Evolutionary conservation across 768 basidiomycete species (phyloP).

Genomic region (Suillus lakei): DNA sequence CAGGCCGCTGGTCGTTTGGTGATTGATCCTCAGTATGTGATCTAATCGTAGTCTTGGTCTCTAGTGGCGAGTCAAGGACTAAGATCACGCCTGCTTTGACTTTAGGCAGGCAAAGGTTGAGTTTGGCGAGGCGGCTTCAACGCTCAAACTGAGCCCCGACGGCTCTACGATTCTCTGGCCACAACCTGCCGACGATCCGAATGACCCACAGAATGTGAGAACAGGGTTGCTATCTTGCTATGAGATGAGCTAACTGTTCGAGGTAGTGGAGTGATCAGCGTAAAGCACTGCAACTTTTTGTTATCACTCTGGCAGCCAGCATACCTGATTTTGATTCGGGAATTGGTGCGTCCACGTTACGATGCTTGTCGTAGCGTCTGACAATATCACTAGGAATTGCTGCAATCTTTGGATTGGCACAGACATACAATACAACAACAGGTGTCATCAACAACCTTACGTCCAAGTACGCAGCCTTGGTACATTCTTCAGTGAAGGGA

Average conservation of each 20-base stretch:
- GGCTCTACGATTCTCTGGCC: conserved; percentile 59
- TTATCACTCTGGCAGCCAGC: conserved; percentile 56
- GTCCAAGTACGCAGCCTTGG: conserved; percentile 38
- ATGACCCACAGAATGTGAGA: conserved; percentile 62
- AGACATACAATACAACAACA: conserved; percentile 48
- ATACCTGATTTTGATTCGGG: conserved; percentile 60
- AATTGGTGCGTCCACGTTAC: conserved; percentile 41
- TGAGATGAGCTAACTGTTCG: background rate
- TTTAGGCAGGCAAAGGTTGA: conserved; percentile 52
- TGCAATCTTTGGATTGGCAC: conserved; percentile 50
- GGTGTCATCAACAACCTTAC: conserved; percentile 56
- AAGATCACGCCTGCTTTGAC: background rate
- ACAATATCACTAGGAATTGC: conserved; percentile 46
- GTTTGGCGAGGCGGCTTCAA: conserved; percentile 51
- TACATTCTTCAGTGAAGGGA: background rate
- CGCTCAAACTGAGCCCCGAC: conserved; percentile 49
- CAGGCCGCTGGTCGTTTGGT: conserved; percentile 62
- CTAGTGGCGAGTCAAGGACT: background rate
- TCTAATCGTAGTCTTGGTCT: background rate
- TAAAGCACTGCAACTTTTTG: conserved; percentile 51
- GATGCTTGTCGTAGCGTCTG: background rate
- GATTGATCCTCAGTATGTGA: conserved; percentile 60
- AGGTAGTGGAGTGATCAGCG: conserved; percentile 48
- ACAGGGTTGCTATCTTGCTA: background rate
- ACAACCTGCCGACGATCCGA: conserved; percentile 52